Evolutionary conservation across 192 early-diverging fungal species (phyloP).

Genomic region (Jimgerdemannia flammicorona): DNA sequence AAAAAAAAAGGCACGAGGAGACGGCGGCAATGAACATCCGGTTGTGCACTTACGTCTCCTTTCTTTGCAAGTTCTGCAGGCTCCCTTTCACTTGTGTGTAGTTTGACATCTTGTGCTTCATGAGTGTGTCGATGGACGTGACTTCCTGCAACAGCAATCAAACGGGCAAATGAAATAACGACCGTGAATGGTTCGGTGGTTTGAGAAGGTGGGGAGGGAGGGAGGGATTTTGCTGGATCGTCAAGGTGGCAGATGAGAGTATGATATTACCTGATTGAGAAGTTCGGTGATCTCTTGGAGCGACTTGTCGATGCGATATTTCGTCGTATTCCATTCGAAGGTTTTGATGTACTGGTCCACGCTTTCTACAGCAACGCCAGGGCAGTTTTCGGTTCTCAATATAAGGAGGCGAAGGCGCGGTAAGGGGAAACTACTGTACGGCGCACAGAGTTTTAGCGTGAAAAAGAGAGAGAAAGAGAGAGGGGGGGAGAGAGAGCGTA

Average conservation of each 20-base stretch:
- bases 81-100: slow-evolving; percentile 84
- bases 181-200: neutral
- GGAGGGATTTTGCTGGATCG: no score
- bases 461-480: neutral
- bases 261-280: slow-evolving; percentile 63
- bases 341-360: slow-evolving; percentile 83
- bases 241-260: neutral
- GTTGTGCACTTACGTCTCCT: slow-evolving; percentile 58
- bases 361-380: slow-evolving; percentile 50
- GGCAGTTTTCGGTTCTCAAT: neutral
- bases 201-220: neutral
- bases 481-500: slow-evolving; percentile 34
- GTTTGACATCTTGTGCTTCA: slow-evolving; percentile 87
- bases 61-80: slow-evolving; percentile 79
- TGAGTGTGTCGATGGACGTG: slow-evolving; percentile 76
- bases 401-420: neutral
- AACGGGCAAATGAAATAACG: neutral
- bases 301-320: slow-evolving; percentile 92
- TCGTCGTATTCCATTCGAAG: slow-evolving; percentile 96
- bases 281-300: slow-evolving; percentile 78
- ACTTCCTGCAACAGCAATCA: slow-evolving; percentile 64
- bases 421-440: slow-evolving; percentile 4
- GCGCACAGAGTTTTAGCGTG: slow-evolving; percentile 5
- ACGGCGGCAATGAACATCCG: no score
- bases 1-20: no score